Percentiles rank a stretch among this genome's conserved stretches.
phyloP scores from a whole-genome alignment of 495 filamentous ascomycete genomes.

The Podospora appendiculata region DNA sequence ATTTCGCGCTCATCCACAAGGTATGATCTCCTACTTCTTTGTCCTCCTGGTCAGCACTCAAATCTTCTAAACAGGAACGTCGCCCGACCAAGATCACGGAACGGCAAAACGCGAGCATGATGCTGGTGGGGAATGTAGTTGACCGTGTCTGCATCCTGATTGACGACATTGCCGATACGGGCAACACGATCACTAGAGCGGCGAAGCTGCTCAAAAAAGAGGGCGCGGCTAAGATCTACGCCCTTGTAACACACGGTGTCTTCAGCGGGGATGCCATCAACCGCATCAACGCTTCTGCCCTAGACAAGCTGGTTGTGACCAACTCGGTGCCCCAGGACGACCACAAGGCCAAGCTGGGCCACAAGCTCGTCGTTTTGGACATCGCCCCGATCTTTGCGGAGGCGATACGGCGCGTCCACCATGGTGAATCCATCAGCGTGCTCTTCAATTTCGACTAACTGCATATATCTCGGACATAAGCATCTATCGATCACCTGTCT shows the following conservation, averaged over 20 bases:
- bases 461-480: conserved; percentile 10
- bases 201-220: conserved; percentile 96
- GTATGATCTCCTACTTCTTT: conserved; percentile 47
- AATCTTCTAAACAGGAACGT: conserved; percentile 59
- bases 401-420: conserved; percentile 93
- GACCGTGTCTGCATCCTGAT: conserved; percentile 79
- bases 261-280: conserved; percentile 91
- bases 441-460: conserved; percentile 83
- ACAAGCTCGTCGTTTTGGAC: conserved; percentile 88
- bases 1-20: conserved; percentile 97
- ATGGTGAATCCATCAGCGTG: conserved; percentile 96
- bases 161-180: conserved; percentile 92
- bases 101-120: conserved; percentile 94
- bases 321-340: conserved; percentile 90
- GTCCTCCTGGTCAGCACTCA: conserved; percentile 18
- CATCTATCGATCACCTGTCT: conserved; percentile 9
- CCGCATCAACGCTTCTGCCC: conserved; percentile 79
- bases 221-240: conserved; percentile 80
- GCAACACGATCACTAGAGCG: conserved; percentile 91
- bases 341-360: conserved; percentile 57
- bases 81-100: conserved; percentile 86
- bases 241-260: conserved; percentile 88
- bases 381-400: conserved; percentile 91
- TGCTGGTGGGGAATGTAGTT: conserved; percentile 87
- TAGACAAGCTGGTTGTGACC: conserved; percentile 89